Evolutionary conservation across 306 rosid genomes (phyloP), one percentile per base, ranked within the genome.

Genomic region (Fragaria iinumae): DNA sequence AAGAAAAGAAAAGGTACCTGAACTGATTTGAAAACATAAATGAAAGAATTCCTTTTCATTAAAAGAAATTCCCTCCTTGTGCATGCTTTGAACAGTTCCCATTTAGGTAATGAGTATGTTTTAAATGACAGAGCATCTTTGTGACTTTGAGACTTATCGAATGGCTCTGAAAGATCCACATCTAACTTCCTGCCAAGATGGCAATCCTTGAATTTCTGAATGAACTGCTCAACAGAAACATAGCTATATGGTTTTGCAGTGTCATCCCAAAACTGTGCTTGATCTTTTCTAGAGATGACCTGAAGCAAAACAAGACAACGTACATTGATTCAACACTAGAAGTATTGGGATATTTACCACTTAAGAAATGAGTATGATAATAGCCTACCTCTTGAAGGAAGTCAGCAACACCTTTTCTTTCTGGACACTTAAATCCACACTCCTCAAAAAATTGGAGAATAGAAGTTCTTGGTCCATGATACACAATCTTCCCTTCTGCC

Each of bases 341-440:
- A 12, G 23, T 73, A 38, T 12, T n/a, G 55, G 29, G 48, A 32
- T 32, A 32, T 32, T 20, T 13, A 72, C 27, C 11, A 0, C 21
- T 53, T 10, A 8, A 72, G 36, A 72, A 5, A 12, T 12, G 38
- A 72, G 67, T 12, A 72, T 39, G 38, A 52, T 3, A 36, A 53
- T 1, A n/a, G 23, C 89, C 57, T 79, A 89, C 92, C 91, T 91
- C 94, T 82, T 88, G 93, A 55, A 91, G 92, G 83, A 89, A 91
- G 81, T 91, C 97, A 74, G 93, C 97, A n/a, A 88, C 91, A 47
- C 97, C 95, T 88, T 91, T 91, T 76, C 97, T 91, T 68, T 88
- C 95, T 11, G 95, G 97, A 76, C 97, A 91, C 87, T 84, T 85
- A 83, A 91, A 91, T 60, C 97, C 97, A 76, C 94, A 88, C 32